Base-by-base conservation (phyloP, 1,284 basidiomycete species). In the Hemileia vastatrix region DNA sequence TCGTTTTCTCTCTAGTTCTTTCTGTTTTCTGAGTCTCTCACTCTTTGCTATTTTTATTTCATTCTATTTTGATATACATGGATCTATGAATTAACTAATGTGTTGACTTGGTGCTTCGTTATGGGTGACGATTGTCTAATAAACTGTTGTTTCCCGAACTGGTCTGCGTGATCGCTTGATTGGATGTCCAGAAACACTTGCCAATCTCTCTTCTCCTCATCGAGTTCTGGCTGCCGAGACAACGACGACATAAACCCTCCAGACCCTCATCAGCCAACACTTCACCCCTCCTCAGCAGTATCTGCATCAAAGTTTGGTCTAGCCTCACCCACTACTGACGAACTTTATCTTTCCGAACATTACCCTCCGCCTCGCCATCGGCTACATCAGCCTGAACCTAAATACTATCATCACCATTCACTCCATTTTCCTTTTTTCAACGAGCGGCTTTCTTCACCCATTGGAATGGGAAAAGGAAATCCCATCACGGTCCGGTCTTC, bases 341-440 rank as follows among this genome's bases (percentile, higher is more conserved):
- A 62, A 50, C 59, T 62, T 47, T 62, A 55, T 33, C 18, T 62
- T 15, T 62, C 59, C 13, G 52, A 62, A 36, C 53, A 15, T 43
- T 62, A 62, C 23, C 59, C 59, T n/a, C 52, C 59, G 3, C 54
- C 54, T 9, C 58, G 48, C 18, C 24, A 40, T 4, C 50, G 40
- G 13, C 57, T 52, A 4, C 33, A 44, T 2, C 47, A 15, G 40
- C 9, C 40, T 43, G 40, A 43, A 8, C 40, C n/a, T 9, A n/a
- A 43, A 43, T 8, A 43, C n/a, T 43, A 8, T 43, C 40, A 9
- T 43, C 40, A 43, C n/a, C 40, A 43, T 43, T 43, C 8, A 43
- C 40, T 9, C 23, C 18, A 6, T 8, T 18, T 18, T 6, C 53
- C 60, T 23, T 63, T 63, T 54, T 63, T 63, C 33, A 56, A 63